Base-by-base conservation (phyloP, 768 basidiomycete genomes). In the Kwoniella sp. region DNA sequence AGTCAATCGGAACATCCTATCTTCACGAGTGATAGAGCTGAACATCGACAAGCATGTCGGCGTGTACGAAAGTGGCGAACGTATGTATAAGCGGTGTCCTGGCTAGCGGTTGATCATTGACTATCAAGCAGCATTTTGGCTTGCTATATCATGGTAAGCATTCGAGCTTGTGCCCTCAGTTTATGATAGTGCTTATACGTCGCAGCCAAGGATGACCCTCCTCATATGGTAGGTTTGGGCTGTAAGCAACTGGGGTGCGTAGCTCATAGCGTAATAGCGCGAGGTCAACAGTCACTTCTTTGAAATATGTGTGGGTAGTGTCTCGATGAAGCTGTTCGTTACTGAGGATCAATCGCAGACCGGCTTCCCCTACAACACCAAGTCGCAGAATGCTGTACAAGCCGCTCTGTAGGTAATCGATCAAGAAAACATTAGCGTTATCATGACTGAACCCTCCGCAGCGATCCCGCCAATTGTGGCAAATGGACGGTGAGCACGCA, bases 81-180 rank as follows among this genome's bases (percentile, higher is more conserved):
- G 67, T 69, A 20, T 50, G n/a, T n/a, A n/a, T n/a, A n/a, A n/a
- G n/a, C n/a, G n/a, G 67, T 50, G 2, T 14, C 25, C 5, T 17
- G n/a, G 10, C 9, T 11, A 33, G 3, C 17, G 11, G 14, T 38
- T 9, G 23, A 20, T 20, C 9, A 38, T 20, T 19, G 37, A 14
- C 7, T 12, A 9, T 23, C 11, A 27, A 4, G n/a, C 46, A 98
- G 69, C 91, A 95, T 69, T 79, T 93, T 39, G 87, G 81, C 0
- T 74, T 98, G 19, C 86, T 98, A 33, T 79, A 93, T 34, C 91
- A 89, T 45, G 80, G 91, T 88, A 57, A 42, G 74, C 59, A 26
- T n/a, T n/a, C n/a, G 20, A 31, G 8, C 20, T 10, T 26, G 19
- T 31, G 5, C n/a, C n/a, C n/a, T 10, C 37, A 31, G 5, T 29